Base-by-base conservation (phyloP, 345 rosid species). In the Streptanthus diversifolius region DNA sequence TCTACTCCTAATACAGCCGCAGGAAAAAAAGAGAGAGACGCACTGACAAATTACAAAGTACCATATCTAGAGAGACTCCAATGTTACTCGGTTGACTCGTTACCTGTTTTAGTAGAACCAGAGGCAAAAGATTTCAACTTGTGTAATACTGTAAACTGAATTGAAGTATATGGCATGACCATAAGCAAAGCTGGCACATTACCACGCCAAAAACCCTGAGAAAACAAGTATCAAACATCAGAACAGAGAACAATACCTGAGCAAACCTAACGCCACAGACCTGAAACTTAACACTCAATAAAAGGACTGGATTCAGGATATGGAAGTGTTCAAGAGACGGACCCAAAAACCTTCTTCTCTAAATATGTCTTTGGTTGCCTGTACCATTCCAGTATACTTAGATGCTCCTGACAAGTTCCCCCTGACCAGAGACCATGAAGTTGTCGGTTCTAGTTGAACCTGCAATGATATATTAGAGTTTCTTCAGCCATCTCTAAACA, bases 141-240 rank as follows among this genome's bases (percentile, higher is more conserved):
- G 79, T 89, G 93, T 45, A 95, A 63, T 2, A 95, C 93, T 10
- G 89, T 70, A 85, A 95, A 95, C 75, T 95, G 99, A 80, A 95
- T 91, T 62, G 99, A 87, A 57, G 95, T 82, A 54, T 91, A 95
- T n/a, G 99, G 97, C 93, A 95, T 85, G 72, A 85, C 96, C 97
- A 95, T 91, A 30, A 95, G 96, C 69, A 95, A 83, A 67, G 99
- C 99, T 6, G 99, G 99, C 77, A 88, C 95, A 82, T 91, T 95
- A 25, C 99, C 99, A 65, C 97, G 97, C 99, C 97, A 95, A 79
- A 95, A 95, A 5, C 99, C 99, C 99, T 95, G 81, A 76, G 36
- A 75, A 33, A 78, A 70, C 48, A 80, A 79, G 47, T n/a, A 72
- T 44, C 41, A 47, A 56, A 29, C 60, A 65, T 70, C 54, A 66